phyloP scores from a whole-genome alignment of 2,329 filamentous ascomycete genomes.

The Xylaria sp. region DNA sequence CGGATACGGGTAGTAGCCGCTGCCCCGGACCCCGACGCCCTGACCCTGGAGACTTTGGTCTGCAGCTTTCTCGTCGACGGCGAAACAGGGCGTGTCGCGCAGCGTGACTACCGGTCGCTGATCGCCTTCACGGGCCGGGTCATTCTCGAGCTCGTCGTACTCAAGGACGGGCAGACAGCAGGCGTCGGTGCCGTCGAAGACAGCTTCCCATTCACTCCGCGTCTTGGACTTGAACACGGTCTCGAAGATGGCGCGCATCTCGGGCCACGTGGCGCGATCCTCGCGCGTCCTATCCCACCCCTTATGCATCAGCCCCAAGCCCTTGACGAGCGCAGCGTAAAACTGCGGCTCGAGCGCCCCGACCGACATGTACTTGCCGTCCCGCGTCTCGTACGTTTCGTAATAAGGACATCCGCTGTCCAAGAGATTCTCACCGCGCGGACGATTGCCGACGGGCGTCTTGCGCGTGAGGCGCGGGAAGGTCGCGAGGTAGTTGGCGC shows the following conservation, averaged over 20 bases:
- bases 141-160: constrained; percentile 53
- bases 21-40: constrained; percentile 67
- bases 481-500: constrained; percentile 76
- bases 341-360: constrained; percentile 90
- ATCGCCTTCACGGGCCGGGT: constrained; percentile 61
- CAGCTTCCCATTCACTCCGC: constrained; percentile 77
- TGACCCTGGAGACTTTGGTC: constrained; percentile 60
- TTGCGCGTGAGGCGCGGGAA: constrained; percentile 75
- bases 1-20: constrained; percentile 67
- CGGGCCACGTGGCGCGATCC: constrained; percentile 71
- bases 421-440: constrained; percentile 76
- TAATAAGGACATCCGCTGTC: constrained; percentile 91
- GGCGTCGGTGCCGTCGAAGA: constrained; percentile 91
- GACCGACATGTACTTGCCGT: constrained; percentile 83
- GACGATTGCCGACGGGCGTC: constrained; percentile 64
- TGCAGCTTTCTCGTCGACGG: constrained; percentile 56
- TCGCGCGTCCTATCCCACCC: constrained; percentile 60
- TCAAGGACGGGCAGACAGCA: constrained; percentile 89
- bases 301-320: constrained; percentile 63
- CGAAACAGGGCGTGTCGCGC: constrained; percentile 70
- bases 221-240: constrained; percentile 71
- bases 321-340: constrained; percentile 70
- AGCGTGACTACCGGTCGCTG: constrained; percentile 75
- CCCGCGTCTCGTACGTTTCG: constrained; percentile 83
- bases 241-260: constrained; percentile 66